phyloP scores from a whole-genome alignment of 2,329 filamentous ascomycete species.

The Nigrospora sphaerica region DNA sequence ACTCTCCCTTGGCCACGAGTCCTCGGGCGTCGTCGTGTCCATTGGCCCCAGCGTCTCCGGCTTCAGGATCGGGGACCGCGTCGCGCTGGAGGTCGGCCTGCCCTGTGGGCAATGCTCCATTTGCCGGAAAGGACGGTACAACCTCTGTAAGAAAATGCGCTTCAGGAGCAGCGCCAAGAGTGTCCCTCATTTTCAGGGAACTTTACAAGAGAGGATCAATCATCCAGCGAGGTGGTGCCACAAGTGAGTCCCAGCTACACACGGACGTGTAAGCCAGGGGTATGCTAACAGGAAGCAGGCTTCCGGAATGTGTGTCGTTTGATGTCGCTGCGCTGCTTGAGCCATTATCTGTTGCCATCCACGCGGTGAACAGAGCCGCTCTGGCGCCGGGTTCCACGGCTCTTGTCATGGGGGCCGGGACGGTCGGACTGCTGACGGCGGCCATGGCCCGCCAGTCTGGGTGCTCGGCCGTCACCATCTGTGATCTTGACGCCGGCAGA shows the following conservation, averaged over 20 bases:
- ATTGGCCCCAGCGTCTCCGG: slow-evolving; percentile 45
- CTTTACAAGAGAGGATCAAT: slow-evolving; percentile 55
- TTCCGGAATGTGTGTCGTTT: slow-evolving; percentile 52
- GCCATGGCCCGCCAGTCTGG: slow-evolving; percentile 56
- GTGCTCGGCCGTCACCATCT: slow-evolving; percentile 51
- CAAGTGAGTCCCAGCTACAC: slow-evolving; percentile 34
- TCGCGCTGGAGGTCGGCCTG: slow-evolving; percentile 34
- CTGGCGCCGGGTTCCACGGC: slow-evolving; percentile 46
- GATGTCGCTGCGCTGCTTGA: slow-evolving; percentile 55
- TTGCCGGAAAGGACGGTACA: slow-evolving; percentile 48
- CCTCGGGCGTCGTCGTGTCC: slow-evolving; percentile 49
- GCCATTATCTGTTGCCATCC: slow-evolving; percentile 55
- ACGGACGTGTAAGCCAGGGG: background rate
- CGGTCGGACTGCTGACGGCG: slow-evolving; percentile 55
- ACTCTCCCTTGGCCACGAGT: slow-evolving; percentile 58
- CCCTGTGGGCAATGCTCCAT: slow-evolving; percentile 28
- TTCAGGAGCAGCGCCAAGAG: slow-evolving; percentile 57
- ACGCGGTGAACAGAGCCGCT: slow-evolving; percentile 49
- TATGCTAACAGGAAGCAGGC: slow-evolving; percentile 26
- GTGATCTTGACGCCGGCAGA: slow-evolving; percentile 53
- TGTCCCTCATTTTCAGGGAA: slow-evolving; percentile 57
- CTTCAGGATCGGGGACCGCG: slow-evolving; percentile 48
- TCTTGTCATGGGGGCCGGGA: slow-evolving; percentile 58
- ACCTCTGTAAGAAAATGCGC: slow-evolving; percentile 54
- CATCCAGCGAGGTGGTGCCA: slow-evolving; percentile 57